A percentile compares a stretch with the other conserved stretches of the same genome.
Evolutionary conservation across 345 rosid species (phyloP).

Genomic region (Limnanthes douglasii): DNA sequence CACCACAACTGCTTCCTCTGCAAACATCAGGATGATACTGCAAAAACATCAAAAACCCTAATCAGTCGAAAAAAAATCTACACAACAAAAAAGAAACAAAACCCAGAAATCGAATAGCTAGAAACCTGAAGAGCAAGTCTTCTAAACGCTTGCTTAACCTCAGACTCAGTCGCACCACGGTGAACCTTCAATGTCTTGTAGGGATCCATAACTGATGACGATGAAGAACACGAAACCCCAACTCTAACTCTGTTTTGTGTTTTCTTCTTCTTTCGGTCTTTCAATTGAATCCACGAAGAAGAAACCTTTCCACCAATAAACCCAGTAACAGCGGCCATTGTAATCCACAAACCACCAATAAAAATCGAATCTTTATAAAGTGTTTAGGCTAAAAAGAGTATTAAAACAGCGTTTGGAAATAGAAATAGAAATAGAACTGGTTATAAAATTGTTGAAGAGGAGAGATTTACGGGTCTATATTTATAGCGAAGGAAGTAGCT

Average conservation of each 20-base stretch:
- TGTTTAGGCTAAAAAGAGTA: no score
- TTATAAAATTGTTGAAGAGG: no score
- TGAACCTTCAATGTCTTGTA: slow-evolving; percentile 56
- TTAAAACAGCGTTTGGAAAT: no score
- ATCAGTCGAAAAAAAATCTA: background rate
- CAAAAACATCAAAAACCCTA: background rate
- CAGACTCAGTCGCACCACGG: slow-evolving; percentile 68
- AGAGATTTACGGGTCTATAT: no score
- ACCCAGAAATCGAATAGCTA: background rate
- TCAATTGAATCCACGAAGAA: slow-evolving; percentile 28
- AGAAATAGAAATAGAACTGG: no score
- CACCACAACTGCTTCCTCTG: slow-evolving; percentile 70
- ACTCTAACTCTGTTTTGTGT: slow-evolving; percentile 16
- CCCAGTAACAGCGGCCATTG: no score
- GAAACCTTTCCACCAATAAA: no score
- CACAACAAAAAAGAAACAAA: background rate
- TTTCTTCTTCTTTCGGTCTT: slow-evolving; percentile 19
- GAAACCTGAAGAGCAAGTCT: slow-evolving; percentile 69
- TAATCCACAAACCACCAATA: no score
- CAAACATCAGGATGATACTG: slow-evolving; percentile 99
- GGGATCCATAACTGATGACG: slow-evolving; percentile 47
- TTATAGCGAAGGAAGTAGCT: no score
- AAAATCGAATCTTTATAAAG: no score
- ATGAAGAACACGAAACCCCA: slow-evolving; percentile 20
- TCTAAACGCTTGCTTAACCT: slow-evolving; percentile 82